phyloP scores from a whole-genome alignment of 805 yeast genomes.

The Cyberlindnera americana region DNA sequence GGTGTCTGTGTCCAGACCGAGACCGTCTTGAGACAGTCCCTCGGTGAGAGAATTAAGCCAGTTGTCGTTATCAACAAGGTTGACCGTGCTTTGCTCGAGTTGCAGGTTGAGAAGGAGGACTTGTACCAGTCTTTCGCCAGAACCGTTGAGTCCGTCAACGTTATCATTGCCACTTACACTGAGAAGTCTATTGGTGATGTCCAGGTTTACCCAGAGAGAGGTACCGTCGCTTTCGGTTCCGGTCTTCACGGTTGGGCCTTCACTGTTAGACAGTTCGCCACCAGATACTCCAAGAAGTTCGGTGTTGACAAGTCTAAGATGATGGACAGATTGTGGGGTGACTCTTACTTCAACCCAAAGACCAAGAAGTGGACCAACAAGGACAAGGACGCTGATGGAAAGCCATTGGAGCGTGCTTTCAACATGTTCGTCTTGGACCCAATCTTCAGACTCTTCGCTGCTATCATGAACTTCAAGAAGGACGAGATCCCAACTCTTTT shows the following conservation, averaged over 20 bases:
- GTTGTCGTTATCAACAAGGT: conserved; percentile 98
- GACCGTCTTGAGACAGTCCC: conserved; percentile 98
- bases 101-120: conserved; percentile 98
- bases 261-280: conserved; percentile 98
- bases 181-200: conserved; percentile 90
- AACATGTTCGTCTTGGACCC: conserved; percentile 99
- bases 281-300: conserved; percentile 97
- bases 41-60: conserved; percentile 99
- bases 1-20: conserved; percentile 99
- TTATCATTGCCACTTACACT: conserved; percentile 91
- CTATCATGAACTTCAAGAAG: conserved; percentile 99
- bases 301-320: conserved; percentile 98
- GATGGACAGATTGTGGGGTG: conserved; percentile 99
- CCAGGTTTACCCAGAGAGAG: conserved; percentile 98
- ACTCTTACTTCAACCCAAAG: conserved; percentile 99
- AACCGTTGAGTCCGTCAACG: conserved; percentile 99
- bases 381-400: conserved; percentile 93
- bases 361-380: conserved; percentile 99
- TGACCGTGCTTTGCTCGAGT: conserved; percentile 98
- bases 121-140: conserved; percentile 97
- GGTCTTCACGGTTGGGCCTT: conserved; percentile 99
- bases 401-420: conserved; percentile 97
- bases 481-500: conserved; percentile 90
- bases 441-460: conserved; percentile 93
- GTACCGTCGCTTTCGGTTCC: conserved; percentile 99